Evolutionary conservation across 1,284 basidiomycete genomes (phyloP), one percentile per base, ranked within the genome.

Genomic region (Termitomyces sp.): DNA sequence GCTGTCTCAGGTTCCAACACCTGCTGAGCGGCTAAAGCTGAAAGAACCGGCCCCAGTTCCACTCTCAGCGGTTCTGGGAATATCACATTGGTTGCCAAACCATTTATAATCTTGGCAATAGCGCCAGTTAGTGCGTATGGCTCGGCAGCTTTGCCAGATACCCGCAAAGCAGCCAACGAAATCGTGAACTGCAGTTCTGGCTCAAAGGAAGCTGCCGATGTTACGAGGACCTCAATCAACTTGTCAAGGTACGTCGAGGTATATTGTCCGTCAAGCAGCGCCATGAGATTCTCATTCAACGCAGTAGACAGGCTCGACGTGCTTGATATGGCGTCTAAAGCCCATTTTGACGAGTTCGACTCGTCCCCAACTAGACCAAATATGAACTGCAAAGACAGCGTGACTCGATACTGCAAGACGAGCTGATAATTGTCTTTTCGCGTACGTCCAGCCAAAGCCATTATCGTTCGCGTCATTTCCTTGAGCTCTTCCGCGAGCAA

Each of bases 401-500:
- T 67, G n/a, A 77, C 66, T 54, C 75, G 76, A 58, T 75, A 74
- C 30, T 66, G 66, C 24, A 70, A 54, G 42, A 71, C 57, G 7
- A 65, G 43, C 24, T 55, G 63, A 26, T 69, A 64, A 15, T 74
- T 66, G 2, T 67, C 66, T 3, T 65, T 60, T 24, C 65, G 59
- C 12, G 63, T 50, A 36, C 64, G 38, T 15, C 64, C 64, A 21
- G 68, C 65, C 39, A 84, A 62, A n/a, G 62, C 58, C 44, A 70
- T 65, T 8, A 81, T 64, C 4, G 70, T 62, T n/a, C 64, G 62
- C 5, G 62, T 62, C 24, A 84, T 61, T 13, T 71, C 67, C 62
- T 79, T 81, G 53, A 86, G 60, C 59, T 88, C 86, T 59, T 84
- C 79, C 21, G 70, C 63, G 7, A 91, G 61, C 24, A 91, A 61